phyloP scores from a whole-genome alignment of 1,139 yeast species.

The Geotrichum histeridarum region DNA sequence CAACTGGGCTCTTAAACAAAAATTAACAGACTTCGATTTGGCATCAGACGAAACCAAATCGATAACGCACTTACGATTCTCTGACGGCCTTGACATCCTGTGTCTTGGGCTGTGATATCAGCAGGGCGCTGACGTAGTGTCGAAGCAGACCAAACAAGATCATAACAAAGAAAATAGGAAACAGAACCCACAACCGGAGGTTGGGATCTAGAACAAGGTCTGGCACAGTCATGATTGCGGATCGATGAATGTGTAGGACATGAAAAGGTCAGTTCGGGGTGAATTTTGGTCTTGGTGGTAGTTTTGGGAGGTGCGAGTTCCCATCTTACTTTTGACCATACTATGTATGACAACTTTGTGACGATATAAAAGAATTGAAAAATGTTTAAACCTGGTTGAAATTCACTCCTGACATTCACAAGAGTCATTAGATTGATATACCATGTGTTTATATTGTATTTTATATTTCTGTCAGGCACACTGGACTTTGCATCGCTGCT shows the following conservation, averaged over 20 bases:
- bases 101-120: constrained; percentile 55
- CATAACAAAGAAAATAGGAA: constrained; percentile 89
- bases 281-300: background rate
- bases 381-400: no score
- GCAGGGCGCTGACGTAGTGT: constrained; percentile 58
- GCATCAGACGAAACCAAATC: background rate
- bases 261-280: no score
- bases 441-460: no score
- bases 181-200: constrained; percentile 80
- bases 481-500: no score
- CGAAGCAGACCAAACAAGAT: constrained; percentile 81
- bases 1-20: background rate
- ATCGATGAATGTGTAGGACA: background rate
- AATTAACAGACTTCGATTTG: background rate
- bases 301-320: background rate
- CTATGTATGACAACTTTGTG: no score
- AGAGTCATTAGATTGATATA: no score
- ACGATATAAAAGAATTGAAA: no score
- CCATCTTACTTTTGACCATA: no score
- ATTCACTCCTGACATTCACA: no score
- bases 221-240: constrained; percentile 36
- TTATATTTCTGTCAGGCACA: no score
- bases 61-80: constrained; percentile 45
- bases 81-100: constrained; percentile 50
- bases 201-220: constrained; percentile 71